phyloP scores from a whole-genome alignment of 257 asterid species.

The Solanum chilense region DNA sequence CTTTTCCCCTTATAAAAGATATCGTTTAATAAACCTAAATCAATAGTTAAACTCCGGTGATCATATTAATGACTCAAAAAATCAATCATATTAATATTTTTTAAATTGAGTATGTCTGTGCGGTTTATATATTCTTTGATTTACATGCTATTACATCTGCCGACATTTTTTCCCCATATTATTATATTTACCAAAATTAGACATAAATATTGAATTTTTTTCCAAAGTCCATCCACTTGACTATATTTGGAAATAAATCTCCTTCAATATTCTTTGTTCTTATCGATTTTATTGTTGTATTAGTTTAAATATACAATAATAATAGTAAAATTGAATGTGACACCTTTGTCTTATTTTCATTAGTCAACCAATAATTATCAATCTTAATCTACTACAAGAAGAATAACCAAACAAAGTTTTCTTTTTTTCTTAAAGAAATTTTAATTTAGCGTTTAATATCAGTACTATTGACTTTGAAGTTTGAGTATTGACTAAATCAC shows the following conservation, averaged over 20 bases:
- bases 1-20: not conserved
- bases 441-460: not conserved
- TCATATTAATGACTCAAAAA: not conserved
- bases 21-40: not conserved
- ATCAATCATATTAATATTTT: not conserved
- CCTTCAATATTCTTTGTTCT: not conserved
- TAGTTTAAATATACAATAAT: not conserved
- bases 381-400: not conserved
- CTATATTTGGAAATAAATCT: not conserved
- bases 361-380: not conserved
- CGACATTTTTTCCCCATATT: not conserved
- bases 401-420: not conserved
- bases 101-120: no score
- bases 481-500: not conserved
- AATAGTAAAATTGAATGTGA: not conserved
- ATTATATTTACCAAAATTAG: not conserved
- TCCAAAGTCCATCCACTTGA: not conserved
- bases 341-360: not conserved
- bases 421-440: not conserved
- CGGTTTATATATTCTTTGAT: accelerated
- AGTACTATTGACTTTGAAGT: not conserved
- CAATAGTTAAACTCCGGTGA: not conserved
- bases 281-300: not conserved
- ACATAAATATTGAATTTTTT: not conserved
- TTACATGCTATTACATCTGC: not conserved